Evolutionary conservation across 1,284 basidiomycete species (phyloP).

Genomic region (Trametes pubescens): DNA sequence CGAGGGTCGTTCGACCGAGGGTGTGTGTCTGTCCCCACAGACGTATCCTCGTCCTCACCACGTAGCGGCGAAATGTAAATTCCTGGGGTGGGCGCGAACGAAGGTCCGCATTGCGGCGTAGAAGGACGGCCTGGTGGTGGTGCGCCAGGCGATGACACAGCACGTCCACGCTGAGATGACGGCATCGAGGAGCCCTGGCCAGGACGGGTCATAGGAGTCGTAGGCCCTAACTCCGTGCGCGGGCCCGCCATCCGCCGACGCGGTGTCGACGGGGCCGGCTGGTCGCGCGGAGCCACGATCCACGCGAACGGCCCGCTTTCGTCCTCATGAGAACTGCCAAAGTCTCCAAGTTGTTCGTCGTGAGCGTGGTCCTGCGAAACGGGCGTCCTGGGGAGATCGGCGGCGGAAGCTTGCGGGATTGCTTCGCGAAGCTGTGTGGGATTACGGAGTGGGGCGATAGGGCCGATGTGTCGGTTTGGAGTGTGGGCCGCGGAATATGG

Average conservation of each 20-base stretch:
- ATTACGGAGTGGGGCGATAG: background rate
- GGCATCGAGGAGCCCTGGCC: background rate
- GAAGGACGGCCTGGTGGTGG: background rate
- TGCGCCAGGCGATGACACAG: background rate
- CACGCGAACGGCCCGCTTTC: slow-evolving; percentile 18
- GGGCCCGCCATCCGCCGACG: background rate
- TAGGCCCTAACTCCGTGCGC: background rate
- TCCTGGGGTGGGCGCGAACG: slow-evolving; percentile 54
- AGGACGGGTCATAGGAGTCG: background rate
- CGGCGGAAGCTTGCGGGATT: background rate
- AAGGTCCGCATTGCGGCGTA: slow-evolving; percentile 2
- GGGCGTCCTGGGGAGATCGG: background rate
- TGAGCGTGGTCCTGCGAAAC: background rate
- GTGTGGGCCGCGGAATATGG: background rate
- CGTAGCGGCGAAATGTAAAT: slow-evolving; percentile 57
- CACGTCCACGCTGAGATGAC: background rate
- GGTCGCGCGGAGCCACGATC: slow-evolving; percentile 20
- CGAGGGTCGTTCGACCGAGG: background rate
- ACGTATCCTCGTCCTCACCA: background rate
- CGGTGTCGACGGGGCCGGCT: slow-evolving; percentile 15
- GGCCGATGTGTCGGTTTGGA: background rate
- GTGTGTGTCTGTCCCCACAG: background rate
- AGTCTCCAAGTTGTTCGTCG: background rate
- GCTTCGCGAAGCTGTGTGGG: background rate
- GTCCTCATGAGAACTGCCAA: background rate